A percentile compares a stretch with the other conserved stretches of the same genome.
Conservation (phyloP, 75 land plant genomes). For the Chamaecyparis obtusa region DNA sequence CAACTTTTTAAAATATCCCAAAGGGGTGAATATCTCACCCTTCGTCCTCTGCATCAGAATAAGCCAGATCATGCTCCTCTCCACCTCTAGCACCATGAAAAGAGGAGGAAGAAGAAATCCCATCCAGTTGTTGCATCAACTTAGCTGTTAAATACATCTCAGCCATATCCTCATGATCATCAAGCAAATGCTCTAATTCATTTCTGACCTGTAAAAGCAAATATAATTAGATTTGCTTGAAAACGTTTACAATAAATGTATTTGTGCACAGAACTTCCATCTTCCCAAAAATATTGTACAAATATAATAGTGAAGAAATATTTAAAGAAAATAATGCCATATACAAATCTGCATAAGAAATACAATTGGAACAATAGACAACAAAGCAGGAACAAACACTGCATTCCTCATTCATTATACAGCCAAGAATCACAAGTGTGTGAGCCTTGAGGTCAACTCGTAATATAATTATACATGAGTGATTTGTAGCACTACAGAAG, state of each 20-base stretch:
- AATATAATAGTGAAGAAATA: not conserved
- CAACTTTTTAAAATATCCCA: not conserved
- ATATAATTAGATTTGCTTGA: not conserved
- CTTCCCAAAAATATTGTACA: not conserved
- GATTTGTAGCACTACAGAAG: not conserved
- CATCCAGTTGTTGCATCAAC: constrained; percentile 49
- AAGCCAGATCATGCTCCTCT: constrained; percentile 30
- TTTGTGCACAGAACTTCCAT: not conserved
- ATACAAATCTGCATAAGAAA: not conserved
- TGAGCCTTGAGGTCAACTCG: not conserved
- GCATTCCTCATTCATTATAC: not conserved
- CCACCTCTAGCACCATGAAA: constrained; percentile 24
- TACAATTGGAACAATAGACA: not conserved
- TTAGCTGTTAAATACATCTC: constrained; percentile 91
- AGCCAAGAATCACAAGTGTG: not conserved
- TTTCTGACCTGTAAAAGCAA: constrained; percentile 64
- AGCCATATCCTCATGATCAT: constrained; percentile 94
- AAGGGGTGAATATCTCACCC: constrained; percentile 20
- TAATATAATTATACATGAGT: not conserved
- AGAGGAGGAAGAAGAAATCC: constrained; percentile 41
- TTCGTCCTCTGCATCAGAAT: constrained; percentile 29
- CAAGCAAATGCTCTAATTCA: constrained; percentile 84
- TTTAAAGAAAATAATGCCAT: not conserved
- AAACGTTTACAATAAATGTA: not conserved
- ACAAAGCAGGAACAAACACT: not conserved